Evolutionary conservation across 2,329 filamentous ascomycete genomes (phyloP).

Genomic region (Cordyceps tenuipes): DNA sequence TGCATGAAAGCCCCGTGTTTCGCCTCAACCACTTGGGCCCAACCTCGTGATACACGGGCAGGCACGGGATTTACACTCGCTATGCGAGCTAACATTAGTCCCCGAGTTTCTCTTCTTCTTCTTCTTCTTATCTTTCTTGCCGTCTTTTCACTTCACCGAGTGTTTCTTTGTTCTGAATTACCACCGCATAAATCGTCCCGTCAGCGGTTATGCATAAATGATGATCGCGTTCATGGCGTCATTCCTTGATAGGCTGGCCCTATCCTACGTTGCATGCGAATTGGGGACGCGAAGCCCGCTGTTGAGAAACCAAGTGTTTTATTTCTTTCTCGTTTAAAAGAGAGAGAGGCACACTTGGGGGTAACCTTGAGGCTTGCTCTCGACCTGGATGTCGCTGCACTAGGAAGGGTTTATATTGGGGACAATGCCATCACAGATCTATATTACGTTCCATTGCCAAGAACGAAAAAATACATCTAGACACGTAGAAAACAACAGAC

Average conservation of each 20-base stretch:
- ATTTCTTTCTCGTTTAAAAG: background rate
- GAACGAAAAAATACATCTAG: too few relatives aligned
- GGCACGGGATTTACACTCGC: background rate
- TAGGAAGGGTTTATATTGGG: too few relatives aligned
- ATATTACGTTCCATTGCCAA: too few relatives aligned
- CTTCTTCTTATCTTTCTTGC: background rate
- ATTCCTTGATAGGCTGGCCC: background rate
- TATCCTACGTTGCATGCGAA: background rate
- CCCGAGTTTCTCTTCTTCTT: background rate
- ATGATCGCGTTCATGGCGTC: background rate
- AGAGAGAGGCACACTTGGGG: background rate
- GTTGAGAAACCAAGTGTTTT: too few relatives aligned
- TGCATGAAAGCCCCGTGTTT: constrained; percentile 6
- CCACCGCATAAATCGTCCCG: background rate
- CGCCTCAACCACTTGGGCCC: constrained; percentile 1
- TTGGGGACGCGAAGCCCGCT: too few relatives aligned
- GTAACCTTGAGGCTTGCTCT: too few relatives aligned
- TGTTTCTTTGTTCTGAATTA: background rate
- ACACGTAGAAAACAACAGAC: too few relatives aligned
- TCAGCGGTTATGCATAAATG: background rate
- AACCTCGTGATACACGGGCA: background rate
- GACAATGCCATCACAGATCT: too few relatives aligned
- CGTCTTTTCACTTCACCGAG: background rate
- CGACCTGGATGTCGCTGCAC: too few relatives aligned
- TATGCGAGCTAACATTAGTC: background rate